These are phyloP conservation scores for Saccharomycopsis fodiens DNA, from an alignment of 805 yeast genomes.

Conservation along the genomic window DNA sequence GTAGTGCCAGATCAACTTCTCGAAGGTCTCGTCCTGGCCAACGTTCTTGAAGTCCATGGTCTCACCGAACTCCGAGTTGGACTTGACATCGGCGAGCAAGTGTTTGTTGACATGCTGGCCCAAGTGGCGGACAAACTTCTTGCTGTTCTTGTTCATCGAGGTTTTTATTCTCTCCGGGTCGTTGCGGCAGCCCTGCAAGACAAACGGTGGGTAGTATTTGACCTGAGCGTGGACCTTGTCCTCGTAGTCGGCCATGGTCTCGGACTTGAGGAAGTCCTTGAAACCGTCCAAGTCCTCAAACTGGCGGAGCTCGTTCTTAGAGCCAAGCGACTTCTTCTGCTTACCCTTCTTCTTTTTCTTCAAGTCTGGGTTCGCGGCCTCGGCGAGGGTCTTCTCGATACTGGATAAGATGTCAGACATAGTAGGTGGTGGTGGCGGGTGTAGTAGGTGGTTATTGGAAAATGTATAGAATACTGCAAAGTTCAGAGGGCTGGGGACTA, in stretches of 20 bases:
- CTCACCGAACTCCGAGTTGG: conserved; percentile 43
- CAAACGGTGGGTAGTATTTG: conserved; percentile 67
- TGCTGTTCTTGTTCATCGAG: conserved; percentile 62
- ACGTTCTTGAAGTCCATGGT: conserved; percentile 44
- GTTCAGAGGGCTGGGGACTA: not conserved
- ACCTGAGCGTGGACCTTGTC: conserved; percentile 54
- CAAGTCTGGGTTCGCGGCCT: conserved; percentile 15
- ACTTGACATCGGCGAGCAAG: conserved; percentile 56
- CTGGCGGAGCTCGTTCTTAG: conserved; percentile 12
- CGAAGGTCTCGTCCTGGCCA: conserved; percentile 39
- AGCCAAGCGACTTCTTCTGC: conserved; percentile 5
- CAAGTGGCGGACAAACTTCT: conserved; percentile 64
- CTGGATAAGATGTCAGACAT: conserved; percentile 21
- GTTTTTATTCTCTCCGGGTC: conserved; percentile 67
- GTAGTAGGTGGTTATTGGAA: conserved; percentile 1
- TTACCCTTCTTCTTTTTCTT: conserved; percentile 17
- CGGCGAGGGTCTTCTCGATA: conserved; percentile 20
- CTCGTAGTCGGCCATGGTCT: conserved; percentile 71
- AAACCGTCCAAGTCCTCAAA: conserved; percentile 61
- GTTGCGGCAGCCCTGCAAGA: conserved; percentile 56
- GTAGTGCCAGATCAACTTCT: conserved; percentile 54
- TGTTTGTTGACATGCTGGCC: conserved; percentile 72
- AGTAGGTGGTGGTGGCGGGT: conserved; percentile 1
- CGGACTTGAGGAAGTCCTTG: conserved; percentile 59
- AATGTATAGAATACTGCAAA: too few relatives aligned